phyloP scores from a whole-genome alignment of 352 stramenopile species.

The Phytophthora sp. region DNA sequence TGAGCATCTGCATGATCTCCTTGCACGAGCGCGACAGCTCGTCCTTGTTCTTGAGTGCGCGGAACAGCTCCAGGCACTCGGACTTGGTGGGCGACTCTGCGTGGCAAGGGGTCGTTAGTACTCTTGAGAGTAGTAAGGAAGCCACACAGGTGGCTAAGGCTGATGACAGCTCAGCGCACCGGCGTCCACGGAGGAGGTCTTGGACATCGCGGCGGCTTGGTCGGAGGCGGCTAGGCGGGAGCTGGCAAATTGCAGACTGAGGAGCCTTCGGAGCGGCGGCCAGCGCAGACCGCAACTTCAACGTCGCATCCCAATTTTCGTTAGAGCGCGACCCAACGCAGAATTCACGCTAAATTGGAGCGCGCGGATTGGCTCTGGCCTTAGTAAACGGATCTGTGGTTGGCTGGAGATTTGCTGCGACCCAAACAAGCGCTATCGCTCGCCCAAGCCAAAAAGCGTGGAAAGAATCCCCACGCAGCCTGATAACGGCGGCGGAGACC shows the following conservation, averaged over 20 bases:
- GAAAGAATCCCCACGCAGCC: background rate
- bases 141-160: background rate
- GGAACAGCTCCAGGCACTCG: slow-evolving; percentile 79
- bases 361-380: slow-evolving; percentile 6
- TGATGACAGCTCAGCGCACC: slow-evolving; percentile 25
- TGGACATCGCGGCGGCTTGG: slow-evolving; percentile 32
- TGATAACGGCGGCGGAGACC: too few species aligned
- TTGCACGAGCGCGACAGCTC: slow-evolving; percentile 75
- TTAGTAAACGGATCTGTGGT: background rate
- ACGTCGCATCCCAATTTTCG: slow-evolving; percentile 23
- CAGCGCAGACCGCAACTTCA: slow-evolving; percentile 17
- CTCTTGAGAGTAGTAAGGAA: too few species aligned
- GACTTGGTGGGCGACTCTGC: slow-evolving; percentile 42
- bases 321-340: background rate
- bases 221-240: slow-evolving; percentile 24
- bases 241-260: slow-evolving; percentile 40
- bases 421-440: too few species aligned
- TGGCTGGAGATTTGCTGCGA: too few species aligned
- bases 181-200: slow-evolving; percentile 44
- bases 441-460: background rate
- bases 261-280: background rate
- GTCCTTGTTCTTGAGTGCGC: slow-evolving; percentile 82
- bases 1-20: slow-evolving; percentile 77
- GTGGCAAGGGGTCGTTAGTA: background rate
- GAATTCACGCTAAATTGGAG: background rate